Percentiles rank a stretch among this genome's conserved stretches.
Conservation (phyloP, 345 rosid genomes). For the Eucalyptus polyanthemos region DNA sequence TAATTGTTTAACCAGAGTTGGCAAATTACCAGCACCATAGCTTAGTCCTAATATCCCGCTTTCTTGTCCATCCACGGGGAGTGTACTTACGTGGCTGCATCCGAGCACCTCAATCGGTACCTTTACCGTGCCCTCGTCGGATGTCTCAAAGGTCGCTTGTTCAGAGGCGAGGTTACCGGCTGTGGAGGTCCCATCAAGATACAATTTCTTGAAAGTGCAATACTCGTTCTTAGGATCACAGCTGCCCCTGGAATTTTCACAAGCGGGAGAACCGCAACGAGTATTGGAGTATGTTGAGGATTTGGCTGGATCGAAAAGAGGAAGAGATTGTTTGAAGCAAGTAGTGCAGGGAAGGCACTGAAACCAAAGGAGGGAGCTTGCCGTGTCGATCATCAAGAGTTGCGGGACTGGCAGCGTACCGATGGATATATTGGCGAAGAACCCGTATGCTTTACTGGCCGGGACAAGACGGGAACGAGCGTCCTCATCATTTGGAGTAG, state of each 20-base stretch:
- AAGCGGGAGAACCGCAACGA: not conserved
- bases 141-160: not conserved
- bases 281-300: not conserved
- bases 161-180: not conserved
- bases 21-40: not conserved
- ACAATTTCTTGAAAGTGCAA: not conserved
- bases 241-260: fast-evolving
- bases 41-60: not conserved
- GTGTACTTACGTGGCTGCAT: not conserved
- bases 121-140: not conserved
- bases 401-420: not conserved
- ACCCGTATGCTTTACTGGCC: not conserved
- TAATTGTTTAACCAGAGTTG: not conserved
- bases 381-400: not conserved
- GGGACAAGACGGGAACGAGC: not conserved
- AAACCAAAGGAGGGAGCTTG: not conserved
- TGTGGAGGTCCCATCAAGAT: not conserved
- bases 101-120: not conserved
- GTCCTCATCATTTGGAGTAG: not conserved
- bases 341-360: not conserved
- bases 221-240: not conserved
- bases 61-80: not conserved
- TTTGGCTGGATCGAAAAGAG: not conserved
- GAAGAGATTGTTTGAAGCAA: not conserved
- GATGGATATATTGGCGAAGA: not conserved